Conservation (phyloP, 306 rosid genomes). For the Quercus dentata region DNA sequence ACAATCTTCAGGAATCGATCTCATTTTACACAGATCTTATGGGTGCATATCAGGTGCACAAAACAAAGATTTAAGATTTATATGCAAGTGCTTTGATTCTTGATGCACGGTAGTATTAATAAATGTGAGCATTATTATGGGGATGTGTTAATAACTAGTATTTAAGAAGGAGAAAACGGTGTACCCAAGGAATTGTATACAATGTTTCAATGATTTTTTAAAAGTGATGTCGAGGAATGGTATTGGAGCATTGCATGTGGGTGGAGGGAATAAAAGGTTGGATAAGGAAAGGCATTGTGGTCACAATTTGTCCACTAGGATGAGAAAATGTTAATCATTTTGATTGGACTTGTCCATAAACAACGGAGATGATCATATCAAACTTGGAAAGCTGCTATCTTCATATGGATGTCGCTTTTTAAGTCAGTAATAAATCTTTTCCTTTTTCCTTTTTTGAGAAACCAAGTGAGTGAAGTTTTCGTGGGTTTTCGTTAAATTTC, state of each 20-base stretch:
- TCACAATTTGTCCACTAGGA: slow-evolving; percentile 46
- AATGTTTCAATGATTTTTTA: slow-evolving; percentile 8
- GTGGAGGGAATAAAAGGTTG: slow-evolving; percentile 28
- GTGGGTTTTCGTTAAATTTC: fast-evolving
- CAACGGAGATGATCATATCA: neutral
- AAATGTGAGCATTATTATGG: slow-evolving; percentile 42
- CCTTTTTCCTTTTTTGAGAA: too few relatives aligned
- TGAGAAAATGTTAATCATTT: neutral
- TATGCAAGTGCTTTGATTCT: slow-evolving; percentile 28
- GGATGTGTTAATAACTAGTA: slow-evolving; percentile 25
- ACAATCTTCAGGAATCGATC: slow-evolving; percentile 43
- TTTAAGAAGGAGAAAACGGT: slow-evolving; percentile 17
- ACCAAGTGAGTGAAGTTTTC: too few relatives aligned
- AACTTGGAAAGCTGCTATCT: neutral
- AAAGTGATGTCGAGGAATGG: slow-evolving; percentile 24
- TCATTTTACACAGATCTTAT: slow-evolving; percentile 26
- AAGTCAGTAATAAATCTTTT: neutral
- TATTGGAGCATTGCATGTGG: slow-evolving; percentile 62
- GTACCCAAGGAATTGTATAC: slow-evolving; percentile 20
- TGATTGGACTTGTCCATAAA: slow-evolving; percentile 17
- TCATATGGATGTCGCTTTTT: neutral
- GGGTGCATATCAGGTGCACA: slow-evolving; percentile 24
- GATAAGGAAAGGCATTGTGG: slow-evolving; percentile 35
- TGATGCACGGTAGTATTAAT: slow-evolving; percentile 28
- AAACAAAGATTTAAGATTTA: slow-evolving; percentile 23